Base-by-base conservation (phyloP, 140 eudicot species). In the Bidens hawaiensis region DNA sequence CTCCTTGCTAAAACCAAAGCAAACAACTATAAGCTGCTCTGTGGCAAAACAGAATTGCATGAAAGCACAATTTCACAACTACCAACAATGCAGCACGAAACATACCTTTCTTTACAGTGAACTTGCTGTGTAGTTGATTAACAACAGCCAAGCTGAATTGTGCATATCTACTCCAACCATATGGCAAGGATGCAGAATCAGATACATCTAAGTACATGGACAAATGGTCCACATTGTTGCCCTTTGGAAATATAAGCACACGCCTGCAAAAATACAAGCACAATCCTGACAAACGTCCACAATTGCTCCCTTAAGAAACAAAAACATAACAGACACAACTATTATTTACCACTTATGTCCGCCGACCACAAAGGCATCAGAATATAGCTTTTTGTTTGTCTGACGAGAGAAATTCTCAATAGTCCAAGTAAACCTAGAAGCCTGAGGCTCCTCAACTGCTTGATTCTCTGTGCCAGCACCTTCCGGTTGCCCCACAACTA, bases 161-260 rank as follows among this genome's bases (percentile, higher is more conserved):
- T 16, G 96, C 94, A 64, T 85, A 88, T 81, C 90, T 72, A 62
- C 84, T 84, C 96, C 96, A 88, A 56, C 96, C 96, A 67, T 79
- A 81, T 19, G 90, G 96, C 79, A 88, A 73, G 36, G 69, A 62
- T 47, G 74, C 21, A 0, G 96, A 76, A 69, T 88, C 96, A 24
- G 94, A 90, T 18, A 85, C 96, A 51, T 79, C 96, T 30, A 88
- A 78, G 75, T 84, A 88, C 96, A 88, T 84, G 41, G 96, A 85
- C 73, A 88, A 62, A 70, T 71, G 81, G 67, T 88, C 96, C 74
- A 81, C 87, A 64, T 88, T 85, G 79, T 88, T 88, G 69, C 96
- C 96, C 72, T 82, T 84, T 0, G 96, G 96, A 73, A 88, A 88
- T 28, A 88, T 85, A 61, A 88, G 90, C 46, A 88, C 82, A 21